A percentile compares a stretch with the other conserved stretches of the same genome.
phyloP scores from a whole-genome alignment of 2,329 filamentous ascomycete genomes.

The Calcarisporium arbuscula region DNA sequence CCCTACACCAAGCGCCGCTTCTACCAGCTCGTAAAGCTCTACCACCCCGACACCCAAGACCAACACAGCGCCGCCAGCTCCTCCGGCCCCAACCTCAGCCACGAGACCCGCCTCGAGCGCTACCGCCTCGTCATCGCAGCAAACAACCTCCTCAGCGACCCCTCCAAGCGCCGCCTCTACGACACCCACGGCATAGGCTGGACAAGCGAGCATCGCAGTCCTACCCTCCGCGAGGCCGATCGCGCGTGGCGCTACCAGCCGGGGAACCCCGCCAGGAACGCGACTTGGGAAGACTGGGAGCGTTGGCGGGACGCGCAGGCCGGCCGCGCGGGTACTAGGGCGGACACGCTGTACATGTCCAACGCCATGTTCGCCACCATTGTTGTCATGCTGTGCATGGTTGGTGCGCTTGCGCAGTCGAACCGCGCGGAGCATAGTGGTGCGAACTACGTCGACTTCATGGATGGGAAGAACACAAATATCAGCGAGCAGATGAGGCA shows the following conservation, averaged over 20 bases:
- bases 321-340: slow-evolving; percentile 40
- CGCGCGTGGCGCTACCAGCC: slow-evolving; percentile 42
- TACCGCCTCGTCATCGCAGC: slow-evolving; percentile 86
- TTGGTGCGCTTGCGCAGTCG: slow-evolving; percentile 68
- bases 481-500: slow-evolving; percentile 54
- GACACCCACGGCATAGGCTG: slow-evolving; percentile 79
- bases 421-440: slow-evolving; percentile 60
- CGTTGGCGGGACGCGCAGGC: slow-evolving; percentile 58
- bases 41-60: slow-evolving; percentile 73
- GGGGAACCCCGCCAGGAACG: slow-evolving; percentile 58
- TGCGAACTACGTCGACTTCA: slow-evolving; percentile 57
- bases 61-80: slow-evolving; percentile 2
- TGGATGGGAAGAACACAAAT: slow-evolving; percentile 58
- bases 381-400: slow-evolving; percentile 60
- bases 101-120: slow-evolving; percentile 69
- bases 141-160: slow-evolving; percentile 81
- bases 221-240: slow-evolving; percentile 41
- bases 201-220: slow-evolving; percentile 48
- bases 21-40: slow-evolving; percentile 89
- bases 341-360: slow-evolving; percentile 61
- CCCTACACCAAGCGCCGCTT: slow-evolving; percentile 79
- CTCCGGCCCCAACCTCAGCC: slow-evolving; percentile 28
- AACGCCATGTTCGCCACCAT: slow-evolving; percentile 69
- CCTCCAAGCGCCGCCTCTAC: slow-evolving; percentile 71
- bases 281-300: slow-evolving; percentile 98